These are phyloP conservation scores for Talaromyces sp. DNA, from an alignment of 2,329 filamentous ascomycete species.

Conservation along the genomic window DNA sequence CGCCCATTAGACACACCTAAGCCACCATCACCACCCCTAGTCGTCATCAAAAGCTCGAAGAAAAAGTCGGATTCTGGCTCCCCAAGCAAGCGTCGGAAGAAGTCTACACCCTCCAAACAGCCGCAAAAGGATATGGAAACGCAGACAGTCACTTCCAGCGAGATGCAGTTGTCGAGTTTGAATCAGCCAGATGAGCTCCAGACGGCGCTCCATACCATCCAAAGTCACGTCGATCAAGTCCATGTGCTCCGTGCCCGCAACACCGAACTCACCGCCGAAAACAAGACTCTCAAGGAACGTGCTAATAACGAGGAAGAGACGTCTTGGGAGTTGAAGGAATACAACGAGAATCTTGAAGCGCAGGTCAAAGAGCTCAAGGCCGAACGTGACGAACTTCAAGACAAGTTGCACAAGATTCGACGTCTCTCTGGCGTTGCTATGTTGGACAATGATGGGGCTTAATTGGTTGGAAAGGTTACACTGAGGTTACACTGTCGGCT, in stretches of 20 bases:
- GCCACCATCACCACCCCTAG: background rate
- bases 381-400: background rate
- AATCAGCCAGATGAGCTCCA: background rate
- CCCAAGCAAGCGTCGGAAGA: background rate
- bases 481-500: background rate
- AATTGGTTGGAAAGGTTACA: background rate
- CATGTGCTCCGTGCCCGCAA: background rate
- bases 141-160: background rate
- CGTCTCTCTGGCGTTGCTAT: background rate
- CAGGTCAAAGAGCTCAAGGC: background rate
- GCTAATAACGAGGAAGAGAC: background rate
- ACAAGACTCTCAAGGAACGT: background rate
- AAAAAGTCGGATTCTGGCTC: background rate
- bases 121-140: background rate
- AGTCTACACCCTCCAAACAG: background rate
- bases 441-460: background rate
- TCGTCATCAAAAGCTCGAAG: background rate
- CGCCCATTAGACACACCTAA: background rate
- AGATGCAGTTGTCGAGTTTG: background rate
- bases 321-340: slow-evolving; percentile 8
- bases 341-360: slow-evolving; percentile 10
- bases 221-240: background rate
- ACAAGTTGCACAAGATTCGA: slow-evolving; percentile 2
- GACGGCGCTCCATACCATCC: background rate
- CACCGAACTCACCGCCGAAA: background rate